These are phyloP conservation scores for Chenopodium berlandieri DNA, from an alignment of 148 eudicot genomes.

Conservation along the genomic window DNA sequence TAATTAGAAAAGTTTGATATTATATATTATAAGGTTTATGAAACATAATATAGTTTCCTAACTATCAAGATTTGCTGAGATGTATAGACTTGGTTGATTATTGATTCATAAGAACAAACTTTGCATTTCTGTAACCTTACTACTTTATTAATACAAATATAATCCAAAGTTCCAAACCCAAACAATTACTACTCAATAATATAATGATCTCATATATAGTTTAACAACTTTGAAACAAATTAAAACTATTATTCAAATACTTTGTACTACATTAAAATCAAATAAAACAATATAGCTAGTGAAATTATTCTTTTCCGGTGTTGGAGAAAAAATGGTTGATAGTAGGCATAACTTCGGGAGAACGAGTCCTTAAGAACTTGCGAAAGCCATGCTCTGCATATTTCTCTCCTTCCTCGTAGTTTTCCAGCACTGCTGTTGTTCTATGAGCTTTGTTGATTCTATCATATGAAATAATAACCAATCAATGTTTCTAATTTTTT, in stretches of 20 bases:
- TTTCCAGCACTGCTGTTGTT: conserved; percentile 50
- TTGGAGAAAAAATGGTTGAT: conserved; percentile 79
- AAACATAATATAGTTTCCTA: too few relatives aligned
- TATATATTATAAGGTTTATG: too few relatives aligned
- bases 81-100: too few relatives aligned
- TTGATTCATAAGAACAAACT: too few relatives aligned
- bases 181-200: neutral
- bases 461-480: neutral
- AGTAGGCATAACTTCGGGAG: conserved; percentile 84
- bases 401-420: conserved; percentile 69
- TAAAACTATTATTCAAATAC: neutral
- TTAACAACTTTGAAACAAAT: neutral
- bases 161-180: neutral
- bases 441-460: conserved; percentile 69
- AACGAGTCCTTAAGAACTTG: conserved; percentile 66
- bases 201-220: neutral
- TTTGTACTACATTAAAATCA: too few relatives aligned
- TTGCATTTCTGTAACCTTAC: too few relatives aligned
- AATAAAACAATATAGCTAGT: too few relatives aligned
- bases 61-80: too few relatives aligned
- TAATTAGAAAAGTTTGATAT: too few relatives aligned
- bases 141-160: too few relatives aligned
- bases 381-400: conserved; percentile 76
- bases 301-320: conserved; percentile 2
- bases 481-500: too few relatives aligned